Conservation (phyloP, 495 filamentous ascomycete species). For the Hyphodiscus hymeniophilus region DNA sequence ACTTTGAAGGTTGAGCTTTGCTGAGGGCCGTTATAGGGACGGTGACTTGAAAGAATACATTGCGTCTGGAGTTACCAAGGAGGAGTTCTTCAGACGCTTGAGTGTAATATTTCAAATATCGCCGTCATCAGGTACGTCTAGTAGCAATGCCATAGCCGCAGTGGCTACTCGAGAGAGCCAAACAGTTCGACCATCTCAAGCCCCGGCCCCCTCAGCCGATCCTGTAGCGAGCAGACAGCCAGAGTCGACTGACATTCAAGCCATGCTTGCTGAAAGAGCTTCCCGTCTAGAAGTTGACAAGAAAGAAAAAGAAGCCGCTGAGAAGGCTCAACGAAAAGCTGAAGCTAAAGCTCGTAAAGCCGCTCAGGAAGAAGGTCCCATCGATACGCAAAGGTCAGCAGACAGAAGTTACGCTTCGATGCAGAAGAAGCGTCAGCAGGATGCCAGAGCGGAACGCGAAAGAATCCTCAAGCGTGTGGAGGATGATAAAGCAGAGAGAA, state of each 20-base stretch:
- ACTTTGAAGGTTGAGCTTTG: too few species aligned
- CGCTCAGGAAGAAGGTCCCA: conserved; percentile 20
- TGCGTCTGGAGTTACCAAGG: conserved; percentile 46
- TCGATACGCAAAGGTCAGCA: conserved; percentile 26
- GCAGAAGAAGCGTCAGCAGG: conserved; percentile 39
- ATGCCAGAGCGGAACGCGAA: conserved; percentile 49
- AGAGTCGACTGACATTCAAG: conserved; percentile 1
- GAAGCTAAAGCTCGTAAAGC: conserved; percentile 10
- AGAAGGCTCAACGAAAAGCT: conserved; percentile 10
- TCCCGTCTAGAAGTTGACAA: conserved; percentile 11
- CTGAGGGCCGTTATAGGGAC: too few species aligned
- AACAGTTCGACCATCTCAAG: not conserved
- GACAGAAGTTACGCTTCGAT: conserved; percentile 29
- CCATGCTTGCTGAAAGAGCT: conserved; percentile 7
- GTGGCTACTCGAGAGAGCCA: not conserved
- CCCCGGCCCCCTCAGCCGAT: not conserved
- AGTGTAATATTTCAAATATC: conserved; percentile 26
- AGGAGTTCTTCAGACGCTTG: conserved; percentile 47
- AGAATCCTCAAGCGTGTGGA: conserved; percentile 55
- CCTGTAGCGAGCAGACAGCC: not conserved
- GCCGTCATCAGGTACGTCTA: not conserved
- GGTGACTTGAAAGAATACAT: conserved; percentile 58
- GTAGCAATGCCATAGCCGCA: too few species aligned
- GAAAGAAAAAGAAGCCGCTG: conserved; percentile 12
- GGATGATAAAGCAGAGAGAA: conserved; percentile 58